Percentiles rank a stretch among this genome's conserved stretches.
These are phyloP conservation scores for Candida rishiriensis DNA, from an alignment of 805 yeast species.

Conservation along the genomic window DNA sequence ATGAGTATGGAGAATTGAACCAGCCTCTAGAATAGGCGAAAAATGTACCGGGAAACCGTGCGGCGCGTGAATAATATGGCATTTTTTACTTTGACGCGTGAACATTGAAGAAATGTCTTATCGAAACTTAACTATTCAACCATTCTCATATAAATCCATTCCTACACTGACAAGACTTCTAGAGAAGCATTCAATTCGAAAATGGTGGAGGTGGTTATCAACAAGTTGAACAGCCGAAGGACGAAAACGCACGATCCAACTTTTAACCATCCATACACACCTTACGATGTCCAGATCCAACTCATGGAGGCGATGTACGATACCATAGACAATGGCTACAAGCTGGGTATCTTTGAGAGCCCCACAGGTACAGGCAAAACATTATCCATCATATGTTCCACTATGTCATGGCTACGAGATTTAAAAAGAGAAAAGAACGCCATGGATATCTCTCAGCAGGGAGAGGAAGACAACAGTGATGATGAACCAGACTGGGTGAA, in stretches of 20 bases:
- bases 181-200: no score
- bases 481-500: constrained; percentile 41
- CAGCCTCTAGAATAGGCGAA: no score
- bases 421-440: constrained; percentile 35
- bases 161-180: no score
- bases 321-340: constrained; percentile 47
- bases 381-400: constrained; percentile 75
- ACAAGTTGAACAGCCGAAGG: constrained; percentile 3
- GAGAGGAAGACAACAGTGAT: constrained; percentile 32
- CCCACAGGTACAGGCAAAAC: constrained; percentile 98
- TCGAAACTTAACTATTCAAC: no score
- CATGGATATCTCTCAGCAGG: constrained; percentile 5
- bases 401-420: constrained; percentile 69
- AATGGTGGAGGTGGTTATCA: constrained; percentile 21
- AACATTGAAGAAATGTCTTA: no score
- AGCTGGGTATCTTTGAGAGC: constrained; percentile 80
- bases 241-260: not conserved
- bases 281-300: constrained; percentile 72
- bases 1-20: no score
- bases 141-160: no score
- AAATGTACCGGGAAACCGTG: no score
- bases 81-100: no score
- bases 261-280: constrained; percentile 75
- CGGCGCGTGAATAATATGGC: no score
- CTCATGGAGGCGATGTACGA: constrained; percentile 75